phyloP scores from a whole-genome alignment of 208 protist genomes.

The Wallacemonas collosoma region DNA sequence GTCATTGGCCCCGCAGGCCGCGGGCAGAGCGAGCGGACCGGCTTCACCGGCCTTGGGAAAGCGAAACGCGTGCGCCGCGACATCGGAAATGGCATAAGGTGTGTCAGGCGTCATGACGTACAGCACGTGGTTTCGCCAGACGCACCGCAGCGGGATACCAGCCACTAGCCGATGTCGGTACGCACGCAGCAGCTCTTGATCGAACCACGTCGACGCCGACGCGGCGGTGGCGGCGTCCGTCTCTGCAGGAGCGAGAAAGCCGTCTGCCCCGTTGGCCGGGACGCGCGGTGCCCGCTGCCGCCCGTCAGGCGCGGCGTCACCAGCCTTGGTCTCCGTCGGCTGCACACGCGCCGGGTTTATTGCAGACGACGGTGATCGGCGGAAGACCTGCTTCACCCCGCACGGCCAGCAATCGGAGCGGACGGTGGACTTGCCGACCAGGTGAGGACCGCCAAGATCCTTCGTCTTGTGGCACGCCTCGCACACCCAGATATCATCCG shows the following conservation, averaged over 20 bases:
- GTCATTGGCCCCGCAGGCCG: background rate
- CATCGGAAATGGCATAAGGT: constrained; percentile 1
- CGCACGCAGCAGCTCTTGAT: constrained; percentile 45
- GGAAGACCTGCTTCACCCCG: constrained; percentile 46
- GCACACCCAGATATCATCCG: constrained; percentile 41
- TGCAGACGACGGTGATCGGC: background rate
- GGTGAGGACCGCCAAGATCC: constrained; percentile 32
- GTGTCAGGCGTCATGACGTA: constrained; percentile 46
- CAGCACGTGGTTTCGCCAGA: constrained; percentile 39
- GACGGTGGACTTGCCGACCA: constrained; percentile 43
- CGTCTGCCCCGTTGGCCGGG: too few relatives aligned
- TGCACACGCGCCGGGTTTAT: too few relatives aligned
- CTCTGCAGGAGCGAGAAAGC: background rate
- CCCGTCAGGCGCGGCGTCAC: background rate
- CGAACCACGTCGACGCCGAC: constrained; percentile 27
- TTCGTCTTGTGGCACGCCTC: constrained; percentile 39
- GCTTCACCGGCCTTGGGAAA: background rate
- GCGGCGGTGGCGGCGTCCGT: background rate
- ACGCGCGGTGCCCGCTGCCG: background rate
- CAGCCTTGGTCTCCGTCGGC: background rate
- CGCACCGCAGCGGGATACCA: constrained; percentile 38
- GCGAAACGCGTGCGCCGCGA: background rate
- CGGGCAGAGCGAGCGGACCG: background rate
- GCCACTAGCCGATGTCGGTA: constrained; percentile 51
- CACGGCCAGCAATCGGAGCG: constrained; percentile 68